Evolutionary conservation across 805 yeast genomes (phyloP), one percentile per base, ranked within the genome.

Genomic region (Sungouiella blattae): DNA sequence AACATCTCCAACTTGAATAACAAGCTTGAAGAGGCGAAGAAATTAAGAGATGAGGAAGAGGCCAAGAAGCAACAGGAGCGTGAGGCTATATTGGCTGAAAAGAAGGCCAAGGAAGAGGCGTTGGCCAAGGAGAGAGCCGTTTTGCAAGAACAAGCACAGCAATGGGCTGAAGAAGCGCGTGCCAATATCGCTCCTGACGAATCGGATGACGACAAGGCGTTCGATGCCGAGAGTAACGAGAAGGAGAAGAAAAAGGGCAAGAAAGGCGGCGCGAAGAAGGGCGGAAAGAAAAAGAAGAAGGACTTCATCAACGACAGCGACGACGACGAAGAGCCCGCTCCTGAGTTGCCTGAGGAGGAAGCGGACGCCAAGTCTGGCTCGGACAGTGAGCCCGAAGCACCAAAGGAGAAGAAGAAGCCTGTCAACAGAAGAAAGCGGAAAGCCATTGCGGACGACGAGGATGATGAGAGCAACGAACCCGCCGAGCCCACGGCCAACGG

Each of bases 1-100:
- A 80, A 72, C 57, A 89, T 86, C 39, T 57, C 57, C 12, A 71
- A 74, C 38, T 67, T 77, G 35, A 71, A 73, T 34, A 67, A 67
- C 26, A 85, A 78, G 61, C 68, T 91, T 38, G 81, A 73, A 30
- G 87, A 79, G 43, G 97, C 96, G 15, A 75, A 78, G 58, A 77
- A 73, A 52, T 46, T 71, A 28, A 71, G 83, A 46, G 82, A 78
- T 38, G 81, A 75, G 44, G 86, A 78, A 50, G 71, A 60, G 32
- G 62, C 53, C 2, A 57, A 49, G 36, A 60, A 57, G 37, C 41
- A 58, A 33, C 54, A 53, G 35, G 58, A 52, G 30, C 73, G 67
- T 39, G 71, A 67, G 43, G 66, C 64, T 39, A 59, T 62, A 41
- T 32, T 49, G 18, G 73, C 70, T 30, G 67, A 59, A 27, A 71